Base-by-base conservation (phyloP, 192 early-diverging fungal genomes). In the Nowakowskiella sp. region DNA sequence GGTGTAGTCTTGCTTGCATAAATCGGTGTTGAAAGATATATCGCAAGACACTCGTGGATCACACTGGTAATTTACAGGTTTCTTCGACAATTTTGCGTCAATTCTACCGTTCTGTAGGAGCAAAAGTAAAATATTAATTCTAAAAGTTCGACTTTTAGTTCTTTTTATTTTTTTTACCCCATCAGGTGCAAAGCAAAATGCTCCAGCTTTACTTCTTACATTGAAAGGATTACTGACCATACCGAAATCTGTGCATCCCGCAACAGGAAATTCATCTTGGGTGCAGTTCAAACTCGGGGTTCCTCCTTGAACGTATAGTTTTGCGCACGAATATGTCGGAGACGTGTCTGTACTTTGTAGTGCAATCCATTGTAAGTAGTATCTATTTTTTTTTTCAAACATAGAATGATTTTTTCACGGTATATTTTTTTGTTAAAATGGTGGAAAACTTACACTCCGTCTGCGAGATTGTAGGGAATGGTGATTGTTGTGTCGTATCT, bases 401-500 rank as follows among this genome's bases (percentile, higher is more conserved):
- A n/a, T n/a, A n/a, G 45, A n/a, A 47, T 6, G 45, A 25, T 10
- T 6, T 25, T 27, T 25, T 10, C 7, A 47, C 6, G 21, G 45
- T 10, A n/a, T 6, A 21, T 21, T 21, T n/a, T 21, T 10, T 9
- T 6, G 29, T 6, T 27, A 9, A 21, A 21, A 6, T 6, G 45
- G 6, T 6, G 21, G 7, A 6, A 47, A 47, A 51, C 23, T 16
- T 21, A 51, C 49, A 13, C 19, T 6, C 52, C 52, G 25, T 44
- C 30, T 16, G 42, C 51, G 3, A 59, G 53, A 25, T 59, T 59
- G 22, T 22, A 44, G 31, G 57, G 57, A 1, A 59, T 19, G 0
- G 57, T 59, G 19, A 59, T 59, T 9, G 22, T 16, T 26, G 57
- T 59, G 25, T 59, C 57, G 42, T 44, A 59, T 5, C 57, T 33